phyloP scores from a whole-genome alignment of 139 green algal species.

The Chlamydomonas schloesseri region DNA sequence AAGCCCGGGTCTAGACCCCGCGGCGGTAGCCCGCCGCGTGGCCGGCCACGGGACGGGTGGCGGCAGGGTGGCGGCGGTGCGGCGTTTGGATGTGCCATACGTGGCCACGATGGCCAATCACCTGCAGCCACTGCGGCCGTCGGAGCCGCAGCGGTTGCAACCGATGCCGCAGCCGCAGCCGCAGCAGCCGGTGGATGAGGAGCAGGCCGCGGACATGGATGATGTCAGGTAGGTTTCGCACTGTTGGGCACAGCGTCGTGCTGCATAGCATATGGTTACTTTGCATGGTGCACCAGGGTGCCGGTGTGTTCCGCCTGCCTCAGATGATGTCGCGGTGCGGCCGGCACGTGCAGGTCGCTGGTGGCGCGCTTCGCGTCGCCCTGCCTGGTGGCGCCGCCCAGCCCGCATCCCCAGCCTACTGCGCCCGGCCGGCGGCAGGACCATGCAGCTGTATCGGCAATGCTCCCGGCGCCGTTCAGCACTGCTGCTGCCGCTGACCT shows the following conservation, averaged over 20 bases:
- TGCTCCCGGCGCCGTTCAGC: neutral
- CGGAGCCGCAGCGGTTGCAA: no score
- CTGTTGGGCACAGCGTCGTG: no score
- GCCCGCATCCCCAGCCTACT: neutral
- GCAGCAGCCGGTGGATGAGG: neutral
- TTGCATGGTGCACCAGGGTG: no score
- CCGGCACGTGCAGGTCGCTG: neutral
- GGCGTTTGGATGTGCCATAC: slow-evolving; percentile 43
- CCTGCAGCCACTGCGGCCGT: no score
- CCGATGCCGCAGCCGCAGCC: neutral
- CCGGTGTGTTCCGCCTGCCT: no score
- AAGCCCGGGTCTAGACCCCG: neutral
- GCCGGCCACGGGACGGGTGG: no score
- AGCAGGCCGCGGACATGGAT: no score
- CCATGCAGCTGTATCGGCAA: neutral
- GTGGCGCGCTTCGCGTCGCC: neutral
- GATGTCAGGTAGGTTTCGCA: no score
- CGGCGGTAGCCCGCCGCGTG: neutral
- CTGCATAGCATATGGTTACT: no score
- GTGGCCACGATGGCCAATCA: neutral
- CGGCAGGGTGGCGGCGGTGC: neutral
- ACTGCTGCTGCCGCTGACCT: neutral
- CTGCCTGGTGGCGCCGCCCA: neutral
- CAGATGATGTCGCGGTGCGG: no score
- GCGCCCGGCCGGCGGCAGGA: neutral